A percentile compares a stretch with the other conserved stretches of the same genome.
Conservation (phyloP, 345 rosid genomes). For the Eutrema heterophyllum region DNA sequence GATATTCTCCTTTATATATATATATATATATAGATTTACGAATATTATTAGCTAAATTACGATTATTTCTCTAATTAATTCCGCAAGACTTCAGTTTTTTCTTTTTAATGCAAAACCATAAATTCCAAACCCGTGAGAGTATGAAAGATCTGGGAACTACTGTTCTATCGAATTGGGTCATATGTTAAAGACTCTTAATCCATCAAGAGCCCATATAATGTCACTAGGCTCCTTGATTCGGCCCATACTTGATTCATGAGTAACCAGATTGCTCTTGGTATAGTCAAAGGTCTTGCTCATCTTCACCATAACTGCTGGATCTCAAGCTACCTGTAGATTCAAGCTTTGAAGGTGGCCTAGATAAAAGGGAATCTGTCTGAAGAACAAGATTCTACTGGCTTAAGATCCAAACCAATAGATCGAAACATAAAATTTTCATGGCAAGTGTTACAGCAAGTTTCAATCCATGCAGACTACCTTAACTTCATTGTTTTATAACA, state of each 20-base stretch:
- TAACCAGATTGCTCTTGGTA: neutral
- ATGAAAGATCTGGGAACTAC: neutral
- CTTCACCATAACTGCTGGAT: neutral
- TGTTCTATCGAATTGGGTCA: neutral
- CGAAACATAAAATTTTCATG: neutral
- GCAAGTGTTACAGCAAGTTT: constrained; percentile 24
- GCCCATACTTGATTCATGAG: neutral
- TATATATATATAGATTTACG: too few species aligned
- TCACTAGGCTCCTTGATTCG: neutral
- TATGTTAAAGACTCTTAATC: neutral
- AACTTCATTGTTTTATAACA: constrained; percentile 18
- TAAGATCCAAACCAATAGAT: neutral
- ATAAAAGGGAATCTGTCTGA: neutral
- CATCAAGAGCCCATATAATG: neutral
- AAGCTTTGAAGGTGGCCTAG: neutral
- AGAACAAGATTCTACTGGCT: neutral
- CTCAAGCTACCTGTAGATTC: neutral
- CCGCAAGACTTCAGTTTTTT: neutral
- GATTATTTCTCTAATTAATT: neutral
- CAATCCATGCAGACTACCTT: constrained; percentile 8
- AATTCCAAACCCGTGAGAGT: neutral
- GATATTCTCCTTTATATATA: too few species aligned
- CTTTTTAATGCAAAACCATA: neutral
- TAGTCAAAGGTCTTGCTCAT: neutral
- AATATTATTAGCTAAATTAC: too few species aligned